Evolutionary conservation across 192 early-diverging fungal species (phyloP).

Genomic region (Entomortierella parvispora): DNA sequence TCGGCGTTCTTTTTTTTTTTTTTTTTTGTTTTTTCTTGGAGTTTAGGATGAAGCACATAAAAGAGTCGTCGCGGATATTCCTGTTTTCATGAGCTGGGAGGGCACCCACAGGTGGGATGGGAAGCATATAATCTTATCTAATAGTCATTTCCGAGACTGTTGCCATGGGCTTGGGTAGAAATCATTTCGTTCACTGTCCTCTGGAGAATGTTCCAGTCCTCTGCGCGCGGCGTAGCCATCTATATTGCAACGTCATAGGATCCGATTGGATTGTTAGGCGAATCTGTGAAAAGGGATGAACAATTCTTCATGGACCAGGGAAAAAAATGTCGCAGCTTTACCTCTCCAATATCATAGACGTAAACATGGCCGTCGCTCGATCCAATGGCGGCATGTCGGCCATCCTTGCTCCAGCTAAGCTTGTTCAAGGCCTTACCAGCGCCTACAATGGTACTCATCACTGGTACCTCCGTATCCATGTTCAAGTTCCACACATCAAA

Average conservation of each 20-base stretch:
- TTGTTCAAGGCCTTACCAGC: conserved; percentile 87
- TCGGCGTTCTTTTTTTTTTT: conserved; percentile 4
- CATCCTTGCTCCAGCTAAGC: conserved; percentile 93
- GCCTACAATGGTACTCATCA: conserved; percentile 67
- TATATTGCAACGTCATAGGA: conserved; percentile 13
- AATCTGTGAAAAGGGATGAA: no score
- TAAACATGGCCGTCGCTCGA: conserved; percentile 85
- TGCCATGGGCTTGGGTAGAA: conserved; percentile 53
- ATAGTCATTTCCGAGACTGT: conserved; percentile 21
- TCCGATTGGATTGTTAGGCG: no score
- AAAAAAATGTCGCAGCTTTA: conserved; percentile 33
- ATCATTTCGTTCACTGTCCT: conserved; percentile 66
- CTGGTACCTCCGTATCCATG: conserved; percentile 79
- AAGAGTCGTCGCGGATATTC: no score
- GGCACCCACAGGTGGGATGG: no score
- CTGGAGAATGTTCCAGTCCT: conserved; percentile 63
- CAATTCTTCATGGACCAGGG: no score
- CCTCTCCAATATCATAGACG: conserved; percentile 95
- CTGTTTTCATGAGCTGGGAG: no score
- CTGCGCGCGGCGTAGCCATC: conserved; percentile 61
- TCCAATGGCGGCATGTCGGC: conserved; percentile 81
- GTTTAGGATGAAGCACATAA: background rate
- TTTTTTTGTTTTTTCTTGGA: background rate
- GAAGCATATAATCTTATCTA: conserved; percentile 9
- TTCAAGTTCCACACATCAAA: conserved; percentile 97